A percentile compares a stretch with the other conserved stretches of the same genome.
Conservation (phyloP, 2,329 filamentous ascomycete genomes). For the Colletotrichum magnum region DNA sequence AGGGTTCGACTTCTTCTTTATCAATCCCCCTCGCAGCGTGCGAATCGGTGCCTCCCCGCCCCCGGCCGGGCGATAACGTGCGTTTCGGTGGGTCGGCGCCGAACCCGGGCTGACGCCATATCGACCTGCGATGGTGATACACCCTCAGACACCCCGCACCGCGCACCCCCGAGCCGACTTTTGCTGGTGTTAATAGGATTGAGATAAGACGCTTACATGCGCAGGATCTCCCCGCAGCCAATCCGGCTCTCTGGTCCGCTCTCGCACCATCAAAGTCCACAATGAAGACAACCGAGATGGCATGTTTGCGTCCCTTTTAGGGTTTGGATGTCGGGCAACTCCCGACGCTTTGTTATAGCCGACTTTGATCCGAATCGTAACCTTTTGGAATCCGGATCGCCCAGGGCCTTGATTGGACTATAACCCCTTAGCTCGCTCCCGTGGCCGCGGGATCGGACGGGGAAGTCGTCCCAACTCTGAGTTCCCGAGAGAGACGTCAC, state of each 20-base stretch:
- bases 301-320: slow-evolving; percentile 18
- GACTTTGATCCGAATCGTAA: not conserved
- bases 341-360: slow-evolving; percentile 18
- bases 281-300: slow-evolving; percentile 28
- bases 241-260: not conserved
- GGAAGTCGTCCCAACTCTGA: not conserved
- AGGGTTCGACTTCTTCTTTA: slow-evolving; percentile 2
- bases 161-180: not conserved
- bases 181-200: not conserved
- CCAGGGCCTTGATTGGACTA: not conserved
- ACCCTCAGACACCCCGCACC: slow-evolving; percentile 26
- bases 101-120: slow-evolving; percentile 39
- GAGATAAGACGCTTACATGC: slow-evolving; percentile 16
- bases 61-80: slow-evolving; percentile 26
- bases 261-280: slow-evolving; percentile 30
- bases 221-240: slow-evolving; percentile 7
- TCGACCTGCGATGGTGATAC: slow-evolving; percentile 37
- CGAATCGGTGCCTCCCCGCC: not conserved
- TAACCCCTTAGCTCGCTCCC: not conserved
- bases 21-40: not conserved
- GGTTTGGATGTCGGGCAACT: slow-evolving; percentile 10
- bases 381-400: not conserved
- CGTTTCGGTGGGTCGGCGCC: slow-evolving; percentile 32
- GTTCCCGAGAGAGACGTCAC: too few species aligned
- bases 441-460: not conserved